Evolutionary conservation across 495 filamentous ascomycete species (phyloP).

Genomic region (Penicillium simplicissimum): DNA sequence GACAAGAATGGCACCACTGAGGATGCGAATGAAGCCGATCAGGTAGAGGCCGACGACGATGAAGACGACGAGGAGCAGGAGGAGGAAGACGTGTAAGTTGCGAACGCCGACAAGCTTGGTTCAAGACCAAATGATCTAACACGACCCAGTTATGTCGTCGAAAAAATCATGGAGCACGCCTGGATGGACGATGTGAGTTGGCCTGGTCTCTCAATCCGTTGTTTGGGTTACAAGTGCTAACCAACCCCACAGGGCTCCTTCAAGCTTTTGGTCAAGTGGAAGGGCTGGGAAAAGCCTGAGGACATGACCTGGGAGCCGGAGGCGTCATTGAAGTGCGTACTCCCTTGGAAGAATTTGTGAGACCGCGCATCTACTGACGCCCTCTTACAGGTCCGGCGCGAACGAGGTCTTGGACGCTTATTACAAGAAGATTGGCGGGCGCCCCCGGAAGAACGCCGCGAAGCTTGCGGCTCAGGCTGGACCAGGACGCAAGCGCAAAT

Average conservation of each 20-base stretch:
- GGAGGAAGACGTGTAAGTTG: conserved; percentile 38
- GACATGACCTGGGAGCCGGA: conserved; percentile 65
- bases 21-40: not conserved
- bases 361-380: conserved; percentile 14
- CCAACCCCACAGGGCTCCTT: conserved; percentile 38
- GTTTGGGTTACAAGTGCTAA: conserved; percentile 15
- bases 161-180: conserved; percentile 54
- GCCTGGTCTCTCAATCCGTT: not conserved
- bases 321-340: conserved; percentile 50
- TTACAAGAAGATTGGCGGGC: conserved; percentile 57
- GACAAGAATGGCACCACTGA: conserved; percentile 26
- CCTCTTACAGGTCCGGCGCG: conserved; percentile 47
- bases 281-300: conserved; percentile 55
- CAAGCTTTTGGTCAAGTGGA: conserved; percentile 62
- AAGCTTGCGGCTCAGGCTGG: conserved; percentile 17
- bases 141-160: conserved; percentile 57
- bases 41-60: conserved; percentile 28
- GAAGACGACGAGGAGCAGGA: conserved; percentile 36
- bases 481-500: conserved; percentile 42
- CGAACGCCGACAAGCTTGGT: not conserved
- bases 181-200: conserved; percentile 41
- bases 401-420: conserved; percentile 56
- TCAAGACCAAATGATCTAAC: conserved; percentile 30
- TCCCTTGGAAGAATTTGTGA: not conserved
- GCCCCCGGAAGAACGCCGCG: conserved; percentile 39